phyloP scores from a whole-genome alignment of 805 yeast genomes.

The Candida namnaoensis region DNA sequence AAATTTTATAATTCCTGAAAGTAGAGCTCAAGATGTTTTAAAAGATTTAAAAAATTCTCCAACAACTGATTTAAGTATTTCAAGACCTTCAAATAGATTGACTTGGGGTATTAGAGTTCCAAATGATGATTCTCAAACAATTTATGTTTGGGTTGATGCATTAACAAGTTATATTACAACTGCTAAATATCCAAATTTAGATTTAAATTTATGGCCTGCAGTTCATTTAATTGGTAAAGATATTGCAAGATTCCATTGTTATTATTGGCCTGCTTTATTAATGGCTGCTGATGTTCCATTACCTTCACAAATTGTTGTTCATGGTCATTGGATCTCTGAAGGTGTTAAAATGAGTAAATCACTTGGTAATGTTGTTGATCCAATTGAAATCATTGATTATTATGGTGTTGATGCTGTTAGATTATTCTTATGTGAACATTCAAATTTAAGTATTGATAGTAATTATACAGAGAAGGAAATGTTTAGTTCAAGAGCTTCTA shows the following conservation, averaged over 20 bases:
- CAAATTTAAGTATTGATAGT: slow-evolving; percentile 69
- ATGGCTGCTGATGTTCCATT: slow-evolving; percentile 69
- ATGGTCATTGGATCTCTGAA: slow-evolving; percentile 87
- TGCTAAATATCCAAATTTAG: slow-evolving; percentile 42
- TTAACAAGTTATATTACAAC: slow-evolving; percentile 76
- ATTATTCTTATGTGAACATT: slow-evolving; percentile 67
- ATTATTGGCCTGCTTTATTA: slow-evolving; percentile 90
- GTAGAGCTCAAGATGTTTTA: slow-evolving; percentile 45
- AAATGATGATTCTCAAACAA: slow-evolving; percentile 60
- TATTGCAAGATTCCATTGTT: slow-evolving; percentile 78
- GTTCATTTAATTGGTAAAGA: slow-evolving; percentile 90
- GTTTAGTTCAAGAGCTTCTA: slow-evolving; percentile 43
- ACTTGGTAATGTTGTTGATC: slow-evolving; percentile 90
- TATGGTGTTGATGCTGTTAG: slow-evolving; percentile 73
- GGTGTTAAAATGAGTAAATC: slow-evolving; percentile 94
- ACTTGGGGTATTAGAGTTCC: slow-evolving; percentile 93
- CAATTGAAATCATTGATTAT: slow-evolving; percentile 48
- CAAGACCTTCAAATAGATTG: slow-evolving; percentile 72
- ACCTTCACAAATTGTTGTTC: slow-evolving; percentile 76
- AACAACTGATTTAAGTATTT: slow-evolving; percentile 71
- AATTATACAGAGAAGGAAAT: slow-evolving; percentile 62
- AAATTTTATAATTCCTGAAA: slow-evolving; percentile 56
- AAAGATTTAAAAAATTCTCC: slow-evolving; percentile 41
- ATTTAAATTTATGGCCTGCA: slow-evolving; percentile 14
- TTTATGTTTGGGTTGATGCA: slow-evolving; percentile 98